Percentiles rank a stretch among this genome's conserved stretches.
Conservation (phyloP, 2,329 filamentous ascomycete species). For the Truncatella angustata region DNA sequence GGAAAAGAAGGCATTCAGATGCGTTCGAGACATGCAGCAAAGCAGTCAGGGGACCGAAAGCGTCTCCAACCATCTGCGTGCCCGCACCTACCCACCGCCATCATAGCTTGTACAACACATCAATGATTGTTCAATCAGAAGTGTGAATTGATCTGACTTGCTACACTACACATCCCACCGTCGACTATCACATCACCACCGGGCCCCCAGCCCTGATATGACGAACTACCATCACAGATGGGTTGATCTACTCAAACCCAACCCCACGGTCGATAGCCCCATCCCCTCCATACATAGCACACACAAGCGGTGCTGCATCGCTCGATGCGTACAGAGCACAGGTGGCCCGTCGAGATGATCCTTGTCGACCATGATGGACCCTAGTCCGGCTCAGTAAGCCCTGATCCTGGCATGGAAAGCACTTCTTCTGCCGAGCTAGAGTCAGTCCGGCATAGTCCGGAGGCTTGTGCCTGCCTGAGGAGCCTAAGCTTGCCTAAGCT, state of each 20-base stretch:
- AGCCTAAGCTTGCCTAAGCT: too few species aligned
- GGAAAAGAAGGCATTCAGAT: not conserved
- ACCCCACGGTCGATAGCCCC: too few species aligned
- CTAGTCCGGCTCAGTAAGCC: not conserved
- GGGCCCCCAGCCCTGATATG: not conserved
- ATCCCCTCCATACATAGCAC: too few species aligned
- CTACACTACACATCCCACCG: slow-evolving; percentile 12
- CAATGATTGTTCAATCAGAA: slow-evolving; percentile 16
- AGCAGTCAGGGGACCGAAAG: not conserved
- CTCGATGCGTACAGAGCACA: too few species aligned
- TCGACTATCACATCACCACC: too few species aligned
- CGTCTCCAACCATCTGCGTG: slow-evolving; percentile 9
- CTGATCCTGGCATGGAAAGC: not conserved
- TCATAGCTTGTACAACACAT: slow-evolving; percentile 23
- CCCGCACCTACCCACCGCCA: slow-evolving; percentile 10
- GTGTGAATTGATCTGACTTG: slow-evolving; percentile 21
- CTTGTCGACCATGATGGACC: slow-evolving; percentile 4
- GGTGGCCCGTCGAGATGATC: not conserved
- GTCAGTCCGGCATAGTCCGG: slow-evolving; percentile 1
- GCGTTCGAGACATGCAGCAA: not conserved
- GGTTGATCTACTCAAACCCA: too few species aligned
- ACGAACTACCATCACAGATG: too few species aligned
- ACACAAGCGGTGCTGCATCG: too few species aligned
- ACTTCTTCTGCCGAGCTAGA: not conserved
- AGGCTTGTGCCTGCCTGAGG: slow-evolving; percentile 1